Conservation (phyloP, 78 protist species). For the Protostelium mycophagum region DNA sequence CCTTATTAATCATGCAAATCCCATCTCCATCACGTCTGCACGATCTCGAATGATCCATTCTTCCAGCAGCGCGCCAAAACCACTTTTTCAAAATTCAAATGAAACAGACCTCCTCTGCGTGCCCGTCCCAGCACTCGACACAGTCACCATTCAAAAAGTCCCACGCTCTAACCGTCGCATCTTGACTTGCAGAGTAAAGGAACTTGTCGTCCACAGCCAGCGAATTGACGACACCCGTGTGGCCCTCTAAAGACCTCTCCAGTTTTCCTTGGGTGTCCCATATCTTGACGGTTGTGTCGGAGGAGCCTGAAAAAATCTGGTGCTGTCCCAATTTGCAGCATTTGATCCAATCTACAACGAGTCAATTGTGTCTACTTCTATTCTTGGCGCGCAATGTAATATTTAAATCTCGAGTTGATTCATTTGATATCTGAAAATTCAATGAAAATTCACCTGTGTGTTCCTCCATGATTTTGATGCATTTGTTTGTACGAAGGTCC, state of each 20-base stretch:
- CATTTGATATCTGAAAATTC: too few relatives aligned
- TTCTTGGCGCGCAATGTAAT: too few relatives aligned
- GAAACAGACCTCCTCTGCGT: conserved; percentile 35
- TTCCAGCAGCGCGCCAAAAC: too few relatives aligned
- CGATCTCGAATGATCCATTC: too few relatives aligned
- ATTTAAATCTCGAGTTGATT: too few relatives aligned
- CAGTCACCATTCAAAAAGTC: conserved; percentile 32
- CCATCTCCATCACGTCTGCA: too few relatives aligned
- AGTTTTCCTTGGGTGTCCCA: neutral
- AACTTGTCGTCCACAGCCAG: conserved; percentile 6
- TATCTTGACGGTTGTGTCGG: neutral
- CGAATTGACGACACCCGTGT: conserved; percentile 53
- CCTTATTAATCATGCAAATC: neutral
- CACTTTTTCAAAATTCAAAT: too few relatives aligned
- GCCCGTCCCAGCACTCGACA: conserved; percentile 24
- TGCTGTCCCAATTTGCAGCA: conserved; percentile 3
- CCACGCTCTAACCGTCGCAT: conserved; percentile 50
- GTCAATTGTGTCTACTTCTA: too few relatives aligned
- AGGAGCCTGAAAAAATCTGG: neutral
- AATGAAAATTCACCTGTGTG: conserved; percentile 18
- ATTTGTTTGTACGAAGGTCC: conserved; percentile 41
- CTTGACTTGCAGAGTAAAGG: conserved; percentile 18
- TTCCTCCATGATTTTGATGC: conserved; percentile 25
- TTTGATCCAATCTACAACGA: conserved; percentile 20
- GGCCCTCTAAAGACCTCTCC: conserved; percentile 24